Base-by-base conservation (phyloP, 2,329 filamentous ascomycete species). In the Aspergillus hortae region DNA sequence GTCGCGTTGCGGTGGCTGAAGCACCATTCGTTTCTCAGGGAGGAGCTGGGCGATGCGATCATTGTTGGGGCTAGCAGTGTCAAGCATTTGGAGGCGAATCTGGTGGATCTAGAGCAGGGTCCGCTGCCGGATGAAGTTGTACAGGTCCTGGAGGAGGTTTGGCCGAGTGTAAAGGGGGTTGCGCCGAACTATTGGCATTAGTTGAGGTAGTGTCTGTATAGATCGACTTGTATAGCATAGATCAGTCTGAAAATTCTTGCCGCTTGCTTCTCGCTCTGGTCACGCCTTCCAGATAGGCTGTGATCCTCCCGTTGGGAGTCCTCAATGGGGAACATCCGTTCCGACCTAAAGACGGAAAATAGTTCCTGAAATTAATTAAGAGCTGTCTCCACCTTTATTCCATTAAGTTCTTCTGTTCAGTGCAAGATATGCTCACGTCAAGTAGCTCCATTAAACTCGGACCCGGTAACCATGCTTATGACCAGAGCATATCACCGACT, bases 1-100 rank as follows among this genome's bases (percentile, higher is more conserved):
- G 67, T 68, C 56, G 75, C 75, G 1, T 54, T 80, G 48, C 57
- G 77, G 27, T 80, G 78, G 77, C 64, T 72, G 33, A 62, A 63
- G 1, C 72, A 79, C 59, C 77, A 80, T 53, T 74, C 67, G 9
- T 41, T 60, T 44, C 46, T 76, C 46, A 63, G 63, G 35, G 52
- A 56, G 9, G 61, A 69, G 33, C 46, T 61, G 4, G 64, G 63
- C 0, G 73, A 76, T 61, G 70, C 63, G 7, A 63, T 75, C 12
- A 64, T 76, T 47, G 66, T 76, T 30, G 73, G 74, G 1, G 71
- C 69, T 1, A 68, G 64, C 19, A 69, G 61, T 33, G 41, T 64
- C 1, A 56, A 61, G 41, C 74, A 77, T 25, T 48, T 77, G 48
- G 67, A 73, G 54, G 51, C 65, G 36, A 76, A 75, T 44, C 51